Percentiles rank a stretch among this genome's conserved stretches.
phyloP scores from a whole-genome alignment of 352 stramenopile species.

The Globisporangium splendens region DNA sequence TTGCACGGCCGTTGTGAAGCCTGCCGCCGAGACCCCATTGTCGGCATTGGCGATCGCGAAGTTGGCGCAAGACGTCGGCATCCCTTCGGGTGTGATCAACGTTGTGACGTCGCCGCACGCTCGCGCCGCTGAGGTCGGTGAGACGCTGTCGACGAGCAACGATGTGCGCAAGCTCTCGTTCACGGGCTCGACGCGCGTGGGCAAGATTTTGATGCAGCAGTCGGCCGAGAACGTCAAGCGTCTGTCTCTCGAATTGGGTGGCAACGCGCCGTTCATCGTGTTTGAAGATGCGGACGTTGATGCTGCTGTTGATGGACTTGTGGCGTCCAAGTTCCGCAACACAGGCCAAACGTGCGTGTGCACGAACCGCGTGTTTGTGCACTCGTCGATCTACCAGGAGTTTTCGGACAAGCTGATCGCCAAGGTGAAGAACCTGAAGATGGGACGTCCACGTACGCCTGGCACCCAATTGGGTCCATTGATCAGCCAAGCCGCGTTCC shows the following conservation, averaged over 20 bases:
- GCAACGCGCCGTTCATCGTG: conserved; percentile 92
- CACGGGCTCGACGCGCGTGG: conserved; percentile 82
- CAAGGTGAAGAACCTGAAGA: conserved; percentile 76
- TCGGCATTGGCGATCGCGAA: conserved; percentile 91
- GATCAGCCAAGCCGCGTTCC: conserved; percentile 88
- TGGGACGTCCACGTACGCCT: conserved; percentile 82
- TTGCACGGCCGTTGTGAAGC: conserved; percentile 96
- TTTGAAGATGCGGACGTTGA: conserved; percentile 88
- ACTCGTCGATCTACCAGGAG: conserved; percentile 90
- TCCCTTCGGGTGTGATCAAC: conserved; percentile 89
- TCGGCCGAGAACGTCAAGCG: conserved; percentile 78
- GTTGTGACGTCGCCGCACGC: conserved; percentile 69
- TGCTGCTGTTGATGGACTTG: conserved; percentile 79
- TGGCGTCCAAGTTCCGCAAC: conserved; percentile 88
- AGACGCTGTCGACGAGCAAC: conserved; percentile 56
- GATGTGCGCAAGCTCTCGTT: conserved; percentile 90
- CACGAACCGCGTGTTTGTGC: conserved; percentile 93
- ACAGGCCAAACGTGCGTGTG: conserved; percentile 88
- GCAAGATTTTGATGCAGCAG: conserved; percentile 77
- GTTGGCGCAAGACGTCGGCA: conserved; percentile 84
- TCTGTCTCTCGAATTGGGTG: conserved; percentile 89
- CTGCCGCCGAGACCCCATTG: conserved; percentile 94
- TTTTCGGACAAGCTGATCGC: conserved; percentile 86
- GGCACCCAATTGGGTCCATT: conserved; percentile 91
- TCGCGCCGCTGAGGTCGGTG: conserved; percentile 71